Conservation (phyloP, 2,329 filamentous ascomycete genomes). For the Ophiostoma sp. region DNA sequence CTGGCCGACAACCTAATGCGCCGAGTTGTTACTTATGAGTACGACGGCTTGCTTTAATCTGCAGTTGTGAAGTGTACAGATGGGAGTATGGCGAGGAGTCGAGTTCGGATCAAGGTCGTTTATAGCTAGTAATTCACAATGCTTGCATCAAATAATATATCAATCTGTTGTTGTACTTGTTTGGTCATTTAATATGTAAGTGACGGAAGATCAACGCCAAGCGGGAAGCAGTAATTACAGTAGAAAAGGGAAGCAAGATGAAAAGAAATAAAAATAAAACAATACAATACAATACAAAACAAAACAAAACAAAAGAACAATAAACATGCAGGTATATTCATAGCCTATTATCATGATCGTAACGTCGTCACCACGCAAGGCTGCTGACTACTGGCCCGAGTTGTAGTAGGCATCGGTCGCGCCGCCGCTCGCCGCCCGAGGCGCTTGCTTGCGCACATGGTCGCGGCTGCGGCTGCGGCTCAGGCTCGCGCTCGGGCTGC, state of each 20-base stretch:
- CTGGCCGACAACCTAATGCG: neutral
- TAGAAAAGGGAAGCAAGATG: neutral
- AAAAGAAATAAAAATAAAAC: neutral
- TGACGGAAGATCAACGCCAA: neutral
- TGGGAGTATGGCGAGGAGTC: neutral
- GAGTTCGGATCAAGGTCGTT: neutral
- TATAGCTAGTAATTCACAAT: neutral
- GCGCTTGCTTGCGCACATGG: conserved; percentile 19
- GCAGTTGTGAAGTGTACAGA: neutral
- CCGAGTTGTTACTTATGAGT: neutral
- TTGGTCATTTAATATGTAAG: neutral
- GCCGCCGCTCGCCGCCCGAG: conserved; percentile 20
- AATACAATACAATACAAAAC: neutral
- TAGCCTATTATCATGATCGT: conserved; percentile 1
- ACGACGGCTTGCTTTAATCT: too few relatives aligned
- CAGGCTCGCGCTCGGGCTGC: conserved; percentile 20
- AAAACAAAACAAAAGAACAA: neutral
- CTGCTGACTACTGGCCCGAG: neutral
- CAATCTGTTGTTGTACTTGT: neutral
- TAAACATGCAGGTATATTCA: neutral
- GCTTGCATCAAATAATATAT: conserved; percentile 5
- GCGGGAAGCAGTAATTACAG: neutral
- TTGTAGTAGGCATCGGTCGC: conserved; percentile 26
- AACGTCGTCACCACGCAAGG: neutral
- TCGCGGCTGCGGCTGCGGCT: conserved; percentile 24